Conservation (phyloP, 352 stramenopile genomes). For the Pythium phragmiticola region DNA sequence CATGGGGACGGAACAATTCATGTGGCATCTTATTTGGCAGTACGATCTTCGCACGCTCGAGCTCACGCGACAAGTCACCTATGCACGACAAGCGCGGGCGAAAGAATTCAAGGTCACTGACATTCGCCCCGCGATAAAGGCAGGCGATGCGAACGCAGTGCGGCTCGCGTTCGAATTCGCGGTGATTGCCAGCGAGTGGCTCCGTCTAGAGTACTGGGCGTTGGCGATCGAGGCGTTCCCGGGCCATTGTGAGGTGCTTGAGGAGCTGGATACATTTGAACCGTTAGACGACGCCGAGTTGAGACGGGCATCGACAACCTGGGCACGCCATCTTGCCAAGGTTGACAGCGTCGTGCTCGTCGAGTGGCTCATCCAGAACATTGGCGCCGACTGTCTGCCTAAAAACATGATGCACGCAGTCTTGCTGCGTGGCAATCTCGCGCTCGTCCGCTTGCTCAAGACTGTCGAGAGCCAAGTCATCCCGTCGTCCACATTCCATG, state of each 20-base stretch:
- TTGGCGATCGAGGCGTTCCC: background rate
- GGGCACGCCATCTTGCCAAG: background rate
- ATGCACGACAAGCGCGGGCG: background rate
- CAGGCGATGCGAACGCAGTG: background rate
- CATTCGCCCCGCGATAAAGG: background rate
- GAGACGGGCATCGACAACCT: background rate
- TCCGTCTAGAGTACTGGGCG: background rate
- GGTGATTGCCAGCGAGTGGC: background rate
- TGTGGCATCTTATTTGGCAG: background rate
- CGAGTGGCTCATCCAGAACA: background rate
- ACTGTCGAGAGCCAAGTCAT: conserved; percentile 1
- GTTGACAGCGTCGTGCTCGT: background rate
- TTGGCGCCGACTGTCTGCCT: background rate
- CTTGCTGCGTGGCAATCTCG: background rate
- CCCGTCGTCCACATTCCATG: background rate
- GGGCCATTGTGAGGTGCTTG: background rate
- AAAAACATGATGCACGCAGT: background rate
- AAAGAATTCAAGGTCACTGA: background rate
- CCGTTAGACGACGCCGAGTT: background rate
- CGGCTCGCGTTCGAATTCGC: conserved; percentile 3
- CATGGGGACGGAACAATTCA: background rate
- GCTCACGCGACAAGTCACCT: background rate
- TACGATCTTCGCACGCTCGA: background rate
- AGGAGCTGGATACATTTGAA: conserved; percentile 1
- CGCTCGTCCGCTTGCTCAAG: background rate